Percentiles rank a stretch among this genome's conserved stretches.
Evolutionary conservation across 768 basidiomycete genomes (phyloP).

Genomic region (Coprinellus aureogranulatus): DNA sequence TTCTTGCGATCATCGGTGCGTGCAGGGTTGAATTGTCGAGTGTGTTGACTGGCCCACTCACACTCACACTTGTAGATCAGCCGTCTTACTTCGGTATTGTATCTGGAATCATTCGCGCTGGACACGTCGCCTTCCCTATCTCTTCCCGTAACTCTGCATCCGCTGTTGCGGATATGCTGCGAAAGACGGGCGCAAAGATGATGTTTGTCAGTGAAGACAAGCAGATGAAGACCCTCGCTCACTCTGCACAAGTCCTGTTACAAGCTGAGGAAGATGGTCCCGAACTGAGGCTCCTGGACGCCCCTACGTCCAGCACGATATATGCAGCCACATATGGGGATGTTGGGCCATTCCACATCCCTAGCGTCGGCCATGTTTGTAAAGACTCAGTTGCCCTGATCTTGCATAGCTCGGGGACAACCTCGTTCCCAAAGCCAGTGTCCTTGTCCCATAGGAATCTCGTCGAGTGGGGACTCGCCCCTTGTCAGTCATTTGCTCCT

Average conservation of each 20-base stretch:
- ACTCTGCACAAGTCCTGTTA: conserved; percentile 12
- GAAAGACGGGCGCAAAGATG: conserved; percentile 17
- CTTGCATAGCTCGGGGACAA: conserved; percentile 25
- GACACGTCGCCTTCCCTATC: conserved; percentile 33
- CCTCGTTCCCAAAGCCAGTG: conserved; percentile 25
- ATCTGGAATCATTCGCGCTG: conserved; percentile 39
- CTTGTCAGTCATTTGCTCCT: conserved; percentile 9
- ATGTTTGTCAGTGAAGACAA: conserved; percentile 24
- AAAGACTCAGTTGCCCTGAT: conserved; percentile 9
- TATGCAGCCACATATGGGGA: not conserved
- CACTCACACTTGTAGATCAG: conserved; percentile 23
- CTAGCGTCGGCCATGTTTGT: not conserved
- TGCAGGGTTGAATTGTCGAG: not conserved
- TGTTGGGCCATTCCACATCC: not conserved
- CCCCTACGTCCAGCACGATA: conserved; percentile 7
- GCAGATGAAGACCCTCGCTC: conserved; percentile 16
- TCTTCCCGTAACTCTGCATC: conserved; percentile 45
- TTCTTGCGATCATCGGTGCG: conserved; percentile 26
- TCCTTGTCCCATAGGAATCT: conserved; percentile 13
- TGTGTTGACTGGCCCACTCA: not conserved
- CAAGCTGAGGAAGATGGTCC: not conserved
- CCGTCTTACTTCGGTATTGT: conserved; percentile 30
- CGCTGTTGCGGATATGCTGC: conserved; percentile 45
- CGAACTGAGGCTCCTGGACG: not conserved
- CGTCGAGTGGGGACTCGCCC: conserved; percentile 14